A percentile compares a stretch with the other conserved stretches of the same genome.
Conservation (phyloP, 257 asterid genomes). For the Oldenlandia corymbosa region DNA sequence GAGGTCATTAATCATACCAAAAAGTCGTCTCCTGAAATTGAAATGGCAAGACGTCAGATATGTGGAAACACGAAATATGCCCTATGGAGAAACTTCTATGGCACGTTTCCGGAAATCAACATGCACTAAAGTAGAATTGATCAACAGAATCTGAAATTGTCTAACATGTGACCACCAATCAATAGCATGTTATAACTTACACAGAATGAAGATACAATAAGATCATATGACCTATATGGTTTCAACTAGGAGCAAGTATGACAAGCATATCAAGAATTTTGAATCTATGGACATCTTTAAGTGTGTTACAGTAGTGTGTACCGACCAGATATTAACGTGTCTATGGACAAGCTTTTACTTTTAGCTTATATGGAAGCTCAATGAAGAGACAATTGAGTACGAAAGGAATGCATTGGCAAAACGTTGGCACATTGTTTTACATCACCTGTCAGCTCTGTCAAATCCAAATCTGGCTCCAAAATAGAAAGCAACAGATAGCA, state of each 20-base stretch:
- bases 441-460: conserved; percentile 36
- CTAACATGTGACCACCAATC: background rate
- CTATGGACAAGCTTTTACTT: no score
- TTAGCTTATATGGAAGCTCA: no score
- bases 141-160: background rate
- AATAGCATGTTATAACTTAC: background rate
- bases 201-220: background rate
- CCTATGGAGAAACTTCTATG: background rate
- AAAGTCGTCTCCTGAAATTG: conserved; percentile 67
- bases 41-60: conserved; percentile 8
- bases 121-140: background rate
- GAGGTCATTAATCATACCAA: conserved; percentile 70
- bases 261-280: background rate
- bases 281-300: background rate
- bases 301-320: no score
- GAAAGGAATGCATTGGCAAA: no score
- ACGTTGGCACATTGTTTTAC: no score
- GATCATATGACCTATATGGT: background rate
- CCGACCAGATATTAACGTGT: no score
- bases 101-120: background rate
- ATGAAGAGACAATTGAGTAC: no score
- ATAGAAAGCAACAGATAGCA: conserved; percentile 40
- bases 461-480: conserved; percentile 48
- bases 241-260: background rate
- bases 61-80: background rate